Conservation (phyloP, 805 yeast genomes). For the Scheffersomyces ergatensis region DNA sequence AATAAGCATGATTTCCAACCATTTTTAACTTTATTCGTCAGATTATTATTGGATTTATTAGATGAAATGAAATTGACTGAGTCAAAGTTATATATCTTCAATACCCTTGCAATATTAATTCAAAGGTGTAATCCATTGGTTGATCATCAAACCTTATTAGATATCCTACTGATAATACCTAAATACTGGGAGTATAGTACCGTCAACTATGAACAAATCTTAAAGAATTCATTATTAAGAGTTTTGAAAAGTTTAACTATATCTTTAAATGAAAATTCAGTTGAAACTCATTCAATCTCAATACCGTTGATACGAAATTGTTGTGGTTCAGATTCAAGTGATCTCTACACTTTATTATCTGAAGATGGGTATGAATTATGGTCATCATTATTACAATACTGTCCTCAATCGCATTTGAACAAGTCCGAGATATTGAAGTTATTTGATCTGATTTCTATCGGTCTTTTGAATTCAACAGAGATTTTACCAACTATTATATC, state of each 20-base stretch:
- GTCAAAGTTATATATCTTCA: conserved; percentile 70
- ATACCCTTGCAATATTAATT: conserved; percentile 62
- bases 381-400: conserved; percentile 65
- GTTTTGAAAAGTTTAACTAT: conserved; percentile 54
- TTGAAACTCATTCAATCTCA: conserved; percentile 49
- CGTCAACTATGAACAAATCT: conserved; percentile 39
- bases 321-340: conserved; percentile 41
- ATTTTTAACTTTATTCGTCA: conserved; percentile 52
- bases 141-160: conserved; percentile 47
- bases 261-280: conserved; percentile 55
- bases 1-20: conserved; percentile 66
- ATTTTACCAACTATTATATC: conserved; percentile 62
- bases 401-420: conserved; percentile 37
- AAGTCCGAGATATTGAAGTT: conserved; percentile 40
- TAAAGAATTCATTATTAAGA: conserved; percentile 43
- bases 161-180: conserved; percentile 60
- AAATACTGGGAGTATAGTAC: conserved; percentile 67
- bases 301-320: conserved; percentile 68
- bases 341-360: conserved; percentile 51
- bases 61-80: conserved; percentile 59
- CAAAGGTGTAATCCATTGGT: conserved; percentile 65
- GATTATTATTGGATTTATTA: conserved; percentile 49
- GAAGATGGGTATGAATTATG: conserved; percentile 90
- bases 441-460: conserved; percentile 53
- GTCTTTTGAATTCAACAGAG: conserved; percentile 71